phyloP scores from a whole-genome alignment of 164 flowering plant genomes.

The Tetrastigma voinierianum region DNA sequence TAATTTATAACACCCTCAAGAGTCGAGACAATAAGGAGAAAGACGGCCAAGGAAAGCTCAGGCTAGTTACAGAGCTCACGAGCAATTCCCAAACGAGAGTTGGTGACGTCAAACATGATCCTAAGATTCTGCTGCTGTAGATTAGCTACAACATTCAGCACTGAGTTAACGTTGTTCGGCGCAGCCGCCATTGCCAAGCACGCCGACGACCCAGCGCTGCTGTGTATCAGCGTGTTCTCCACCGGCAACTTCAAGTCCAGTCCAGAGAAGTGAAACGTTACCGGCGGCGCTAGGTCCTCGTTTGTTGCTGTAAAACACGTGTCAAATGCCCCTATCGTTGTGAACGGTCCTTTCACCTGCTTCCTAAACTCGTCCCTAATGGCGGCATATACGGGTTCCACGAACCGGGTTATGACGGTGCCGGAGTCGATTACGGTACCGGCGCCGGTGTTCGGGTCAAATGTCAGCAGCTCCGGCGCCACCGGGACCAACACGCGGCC shows the following conservation, averaged over 20 bases:
- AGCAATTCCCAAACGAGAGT: constrained; percentile 73
- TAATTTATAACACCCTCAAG: neutral
- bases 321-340: constrained; percentile 75
- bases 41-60: too few species aligned
- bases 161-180: constrained; percentile 68
- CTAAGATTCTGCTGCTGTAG: constrained; percentile 88
- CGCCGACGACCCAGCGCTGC: constrained; percentile 60
- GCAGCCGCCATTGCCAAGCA: constrained; percentile 92
- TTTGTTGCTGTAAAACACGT: constrained; percentile 59
- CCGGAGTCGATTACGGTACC: constrained; percentile 94
- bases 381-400: constrained; percentile 52
- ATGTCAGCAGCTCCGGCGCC: constrained; percentile 39
- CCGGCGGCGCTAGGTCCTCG: constrained; percentile 44
- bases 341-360: constrained; percentile 51
- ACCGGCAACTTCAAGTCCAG: constrained; percentile 64
- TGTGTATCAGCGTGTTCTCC: constrained; percentile 83
- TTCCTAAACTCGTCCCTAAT: constrained; percentile 64
- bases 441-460: constrained; percentile 74
- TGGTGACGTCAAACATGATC: constrained; percentile 63
- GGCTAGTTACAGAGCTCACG: constrained; percentile 70
- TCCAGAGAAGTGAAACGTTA: constrained; percentile 67
- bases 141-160: constrained; percentile 80
- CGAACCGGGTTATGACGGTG: constrained; percentile 84
- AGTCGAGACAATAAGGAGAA: too few species aligned
- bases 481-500: constrained; percentile 57